Evolutionary conservation across 148 eudicot genomes (phyloP).

Genomic region (Fagopyrum esculentum): DNA sequence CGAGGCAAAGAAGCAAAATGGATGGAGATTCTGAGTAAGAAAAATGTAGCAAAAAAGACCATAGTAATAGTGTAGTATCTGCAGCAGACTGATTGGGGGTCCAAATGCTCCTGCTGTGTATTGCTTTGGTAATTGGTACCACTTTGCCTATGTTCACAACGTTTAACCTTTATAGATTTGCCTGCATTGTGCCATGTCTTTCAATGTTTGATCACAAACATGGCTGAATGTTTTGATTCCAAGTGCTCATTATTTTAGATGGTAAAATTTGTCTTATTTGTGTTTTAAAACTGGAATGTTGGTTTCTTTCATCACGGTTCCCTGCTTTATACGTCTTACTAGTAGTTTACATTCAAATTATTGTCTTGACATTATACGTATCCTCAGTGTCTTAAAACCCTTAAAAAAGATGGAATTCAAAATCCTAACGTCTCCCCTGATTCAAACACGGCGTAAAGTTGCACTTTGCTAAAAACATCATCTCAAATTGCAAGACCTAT

Average conservation of each 20-base stretch:
- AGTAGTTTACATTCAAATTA: too few species aligned
- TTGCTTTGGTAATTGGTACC: neutral
- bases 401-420: too few species aligned
- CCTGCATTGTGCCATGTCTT: neutral
- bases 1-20: conserved; percentile 74
- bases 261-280: neutral
- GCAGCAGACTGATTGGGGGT: neutral
- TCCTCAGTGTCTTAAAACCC: too few species aligned
- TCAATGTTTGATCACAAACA: neutral
- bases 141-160: neutral
- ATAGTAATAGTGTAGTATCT: conserved; percentile 3
- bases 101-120: neutral
- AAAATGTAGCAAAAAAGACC: neutral
- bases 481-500: too few species aligned
- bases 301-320: neutral
- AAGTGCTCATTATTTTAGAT: conserved; percentile 3
- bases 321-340: neutral
- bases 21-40: conserved; percentile 54
- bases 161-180: neutral
- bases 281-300: neutral
- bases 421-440: too few species aligned
- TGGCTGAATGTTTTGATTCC: neutral
- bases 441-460: too few species aligned
- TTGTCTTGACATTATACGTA: too few species aligned
- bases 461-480: too few species aligned